phyloP scores from a whole-genome alignment of 1,284 basidiomycete species.

The Thelephora terrestris region DNA sequence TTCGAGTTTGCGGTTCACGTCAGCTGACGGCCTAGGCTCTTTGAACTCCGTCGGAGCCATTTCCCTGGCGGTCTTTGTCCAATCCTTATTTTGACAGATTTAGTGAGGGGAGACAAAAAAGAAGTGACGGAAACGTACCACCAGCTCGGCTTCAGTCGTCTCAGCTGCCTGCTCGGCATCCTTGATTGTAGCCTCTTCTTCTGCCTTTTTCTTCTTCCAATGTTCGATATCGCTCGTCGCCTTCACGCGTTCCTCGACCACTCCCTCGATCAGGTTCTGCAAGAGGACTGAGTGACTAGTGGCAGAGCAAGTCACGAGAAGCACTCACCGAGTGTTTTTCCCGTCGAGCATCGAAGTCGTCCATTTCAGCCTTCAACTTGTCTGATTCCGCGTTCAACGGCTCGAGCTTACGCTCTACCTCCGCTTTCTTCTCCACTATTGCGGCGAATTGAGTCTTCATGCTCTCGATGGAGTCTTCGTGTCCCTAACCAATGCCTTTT shows the following conservation, averaged over 20 bases:
- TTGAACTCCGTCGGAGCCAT: constrained; percentile 51
- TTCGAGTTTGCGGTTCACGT: constrained; percentile 51
- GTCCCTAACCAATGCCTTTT: constrained; percentile 44
- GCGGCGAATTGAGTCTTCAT: constrained; percentile 41
- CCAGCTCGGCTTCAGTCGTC: constrained; percentile 48
- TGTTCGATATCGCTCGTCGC: constrained; percentile 36
- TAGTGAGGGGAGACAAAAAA: constrained; percentile 6
- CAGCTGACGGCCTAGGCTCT: constrained; percentile 44
- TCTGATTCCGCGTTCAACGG: constrained; percentile 33
- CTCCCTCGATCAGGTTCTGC: constrained; percentile 29
- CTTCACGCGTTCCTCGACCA: constrained; percentile 34
- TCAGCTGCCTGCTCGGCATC: constrained; percentile 35
- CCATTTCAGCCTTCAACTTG: constrained; percentile 34
- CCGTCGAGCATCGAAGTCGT: constrained; percentile 34
- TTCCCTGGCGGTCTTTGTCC: constrained; percentile 50
- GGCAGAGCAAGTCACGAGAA: background rate
- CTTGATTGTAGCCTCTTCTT: constrained; percentile 16
- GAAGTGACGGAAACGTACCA: constrained; percentile 25
- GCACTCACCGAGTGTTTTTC: constrained; percentile 31
- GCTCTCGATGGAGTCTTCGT: constrained; percentile 39
- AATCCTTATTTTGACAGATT: constrained; percentile 33
- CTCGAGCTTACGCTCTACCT: constrained; percentile 33
- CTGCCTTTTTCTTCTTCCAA: constrained; percentile 34
- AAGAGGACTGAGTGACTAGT: background rate
- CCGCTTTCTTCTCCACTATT: constrained; percentile 29